Evolutionary conservation across 2,329 filamentous ascomycete species (phyloP).

Genomic region (Trichoderma atroviride): DNA sequence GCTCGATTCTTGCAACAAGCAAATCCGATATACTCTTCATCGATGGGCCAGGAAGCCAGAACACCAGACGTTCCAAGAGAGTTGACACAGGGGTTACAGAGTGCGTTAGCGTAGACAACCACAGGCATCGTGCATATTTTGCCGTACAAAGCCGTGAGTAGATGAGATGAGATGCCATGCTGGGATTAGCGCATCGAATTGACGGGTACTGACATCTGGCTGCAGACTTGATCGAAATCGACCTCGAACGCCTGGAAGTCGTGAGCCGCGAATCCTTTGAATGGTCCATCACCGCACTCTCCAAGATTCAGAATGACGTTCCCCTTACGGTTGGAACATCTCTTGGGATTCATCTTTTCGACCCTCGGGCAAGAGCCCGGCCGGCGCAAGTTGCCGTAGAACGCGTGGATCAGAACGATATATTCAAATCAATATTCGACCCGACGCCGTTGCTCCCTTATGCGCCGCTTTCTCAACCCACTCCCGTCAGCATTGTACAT

Average conservation of each 20-base stretch:
- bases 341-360: conserved; percentile 78
- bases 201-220: background rate
- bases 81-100: conserved; percentile 76
- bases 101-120: conserved; percentile 77
- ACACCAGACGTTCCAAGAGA: conserved; percentile 59
- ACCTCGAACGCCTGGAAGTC: conserved; percentile 72
- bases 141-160: conserved; percentile 71
- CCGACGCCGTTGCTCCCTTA: conserved; percentile 59
- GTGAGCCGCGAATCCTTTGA: conserved; percentile 73
- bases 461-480: conserved; percentile 76
- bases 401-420: conserved; percentile 41
- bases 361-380: conserved; percentile 59
- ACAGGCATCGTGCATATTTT: conserved; percentile 71
- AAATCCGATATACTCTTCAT: conserved; percentile 66
- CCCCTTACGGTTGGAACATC: conserved; percentile 86
- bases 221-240: conserved; percentile 72
- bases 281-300: conserved; percentile 82
- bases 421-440: conserved; percentile 51
- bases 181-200: background rate
- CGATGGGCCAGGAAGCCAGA: conserved; percentile 50
- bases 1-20: conserved; percentile 68
- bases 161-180: background rate
- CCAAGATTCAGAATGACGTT: conserved; percentile 63
- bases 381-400: conserved; percentile 41
- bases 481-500: conserved; percentile 81